Evolutionary conservation across 495 filamentous ascomycete species (phyloP), one percentile per base, ranked within the genome.

Genomic region (Sordaria brevicollis): DNA sequence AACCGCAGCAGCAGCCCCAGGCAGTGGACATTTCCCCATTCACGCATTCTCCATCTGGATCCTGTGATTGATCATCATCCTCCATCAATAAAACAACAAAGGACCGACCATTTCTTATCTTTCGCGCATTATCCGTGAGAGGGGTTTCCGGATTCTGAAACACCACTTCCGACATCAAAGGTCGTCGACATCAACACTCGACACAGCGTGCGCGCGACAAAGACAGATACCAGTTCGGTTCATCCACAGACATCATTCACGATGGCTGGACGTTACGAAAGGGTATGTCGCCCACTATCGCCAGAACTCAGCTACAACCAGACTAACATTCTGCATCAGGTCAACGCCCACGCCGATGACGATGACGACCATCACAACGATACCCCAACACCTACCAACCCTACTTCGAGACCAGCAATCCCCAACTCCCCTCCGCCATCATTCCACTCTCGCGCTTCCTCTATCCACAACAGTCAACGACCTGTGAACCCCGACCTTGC

Each of bases 391-490:
- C 82, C 83, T 21, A 71, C 70, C 25, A 65, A 71, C 29, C 67
- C 78, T 66, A 72, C 72, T 68, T 74, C 77, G 69, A 79, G 72
- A 69, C 77, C 74, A 68, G 78, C 84, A 34, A 88, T 90, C 67
- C 92, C 93, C 29, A 88, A 84, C 76, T 98, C 96, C 69, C 93
- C 95, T 54, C 94, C 96, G 21, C 95, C 96, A 25, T 97, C 96
- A 10, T 99, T 97, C 79, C 92, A 86, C 75, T 97, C 94, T 43
- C 88, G 91, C 68, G 88, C 89, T 1, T 92, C 92, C 2, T 96
- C 93, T 7, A 86, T 88, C 36, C 85, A 65, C 36, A 87, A 67
- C 83, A 86, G 43, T 84, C 85, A 74, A 83, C 86, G 57, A 73
- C 66, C 29, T 0, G 88, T 92, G 31, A 89, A 96, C 71, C 83